phyloP scores from a whole-genome alignment of 2,329 filamentous ascomycete genomes.

The Fusarium neocosmosporiellum region DNA sequence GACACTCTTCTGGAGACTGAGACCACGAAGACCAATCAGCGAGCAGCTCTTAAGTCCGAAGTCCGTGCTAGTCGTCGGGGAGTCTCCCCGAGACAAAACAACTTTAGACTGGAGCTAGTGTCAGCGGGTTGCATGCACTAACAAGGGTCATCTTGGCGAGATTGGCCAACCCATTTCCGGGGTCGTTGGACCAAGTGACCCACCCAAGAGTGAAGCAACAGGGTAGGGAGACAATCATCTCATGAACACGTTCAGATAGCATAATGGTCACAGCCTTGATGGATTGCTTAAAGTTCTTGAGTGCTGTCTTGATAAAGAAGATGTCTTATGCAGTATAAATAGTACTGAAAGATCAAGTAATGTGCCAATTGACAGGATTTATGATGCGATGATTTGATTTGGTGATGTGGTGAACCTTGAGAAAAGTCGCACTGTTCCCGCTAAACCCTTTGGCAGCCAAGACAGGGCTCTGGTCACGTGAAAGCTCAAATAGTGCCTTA shows the following conservation, averaged over 20 bases:
- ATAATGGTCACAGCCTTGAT: neutral
- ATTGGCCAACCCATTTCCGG: neutral
- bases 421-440: neutral
- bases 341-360: neutral
- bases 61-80: neutral
- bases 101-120: neutral
- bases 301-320: neutral
- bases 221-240: neutral
- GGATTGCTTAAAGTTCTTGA: neutral
- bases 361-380: neutral
- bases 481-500: neutral
- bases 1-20: neutral
- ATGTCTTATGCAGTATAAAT: fast-evolving
- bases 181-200: neutral
- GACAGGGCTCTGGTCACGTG: neutral
- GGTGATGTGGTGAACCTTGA: fast-evolving
- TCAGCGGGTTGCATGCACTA: conserved; percentile 1
- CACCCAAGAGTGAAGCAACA: neutral
- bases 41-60: neutral
- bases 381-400: neutral
- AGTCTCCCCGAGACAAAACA: neutral
- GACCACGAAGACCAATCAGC: neutral
- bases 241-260: neutral
- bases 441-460: neutral
- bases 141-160: neutral